Conservation (phyloP, 1,139 yeast genomes). For the Kodamaea sp. region DNA sequence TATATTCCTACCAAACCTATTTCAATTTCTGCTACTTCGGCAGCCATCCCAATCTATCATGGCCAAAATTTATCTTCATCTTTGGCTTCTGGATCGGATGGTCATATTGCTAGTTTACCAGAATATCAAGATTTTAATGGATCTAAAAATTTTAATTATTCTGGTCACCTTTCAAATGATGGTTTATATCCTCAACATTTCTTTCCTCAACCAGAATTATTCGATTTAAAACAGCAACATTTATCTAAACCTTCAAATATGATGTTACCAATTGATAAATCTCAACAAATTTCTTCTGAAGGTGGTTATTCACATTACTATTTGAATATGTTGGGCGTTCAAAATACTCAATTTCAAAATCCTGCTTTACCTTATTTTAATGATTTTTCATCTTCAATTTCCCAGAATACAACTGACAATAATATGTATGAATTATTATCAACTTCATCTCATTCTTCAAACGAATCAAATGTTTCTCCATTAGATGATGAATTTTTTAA, state of each 20-base stretch:
- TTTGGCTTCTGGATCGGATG: not conserved
- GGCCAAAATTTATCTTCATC: not conserved
- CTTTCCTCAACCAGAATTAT: too few relatives aligned
- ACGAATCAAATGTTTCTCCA: slow-evolving; percentile 15
- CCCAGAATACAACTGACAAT: slow-evolving; percentile 1
- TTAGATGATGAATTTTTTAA: slow-evolving; percentile 19
- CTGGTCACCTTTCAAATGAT: too few relatives aligned
- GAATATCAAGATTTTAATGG: too few relatives aligned
- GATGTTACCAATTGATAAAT: too few relatives aligned
- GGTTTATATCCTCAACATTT: too few relatives aligned
- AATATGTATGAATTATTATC: slow-evolving; percentile 8
- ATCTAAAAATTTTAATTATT: too few relatives aligned
- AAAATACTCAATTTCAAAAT: slow-evolving; percentile 4
- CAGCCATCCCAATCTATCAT: slow-evolving; percentile 7
- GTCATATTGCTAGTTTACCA: not conserved
- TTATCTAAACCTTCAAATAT: too few relatives aligned
- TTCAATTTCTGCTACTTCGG: slow-evolving; percentile 5
- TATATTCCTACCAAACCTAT: not conserved
- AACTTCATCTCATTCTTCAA: slow-evolving; percentile 13
- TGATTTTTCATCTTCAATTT: slow-evolving; percentile 9
- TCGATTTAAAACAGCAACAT: too few relatives aligned
- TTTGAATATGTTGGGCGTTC: slow-evolving; percentile 11
- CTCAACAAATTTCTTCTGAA: not conserved
- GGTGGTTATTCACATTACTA: slow-evolving; percentile 9
- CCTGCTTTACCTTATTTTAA: slow-evolving; percentile 14